These are phyloP conservation scores for Phytopythium kandeliae DNA, from an alignment of 352 stramenopile genomes.

Conservation along the genomic window DNA sequence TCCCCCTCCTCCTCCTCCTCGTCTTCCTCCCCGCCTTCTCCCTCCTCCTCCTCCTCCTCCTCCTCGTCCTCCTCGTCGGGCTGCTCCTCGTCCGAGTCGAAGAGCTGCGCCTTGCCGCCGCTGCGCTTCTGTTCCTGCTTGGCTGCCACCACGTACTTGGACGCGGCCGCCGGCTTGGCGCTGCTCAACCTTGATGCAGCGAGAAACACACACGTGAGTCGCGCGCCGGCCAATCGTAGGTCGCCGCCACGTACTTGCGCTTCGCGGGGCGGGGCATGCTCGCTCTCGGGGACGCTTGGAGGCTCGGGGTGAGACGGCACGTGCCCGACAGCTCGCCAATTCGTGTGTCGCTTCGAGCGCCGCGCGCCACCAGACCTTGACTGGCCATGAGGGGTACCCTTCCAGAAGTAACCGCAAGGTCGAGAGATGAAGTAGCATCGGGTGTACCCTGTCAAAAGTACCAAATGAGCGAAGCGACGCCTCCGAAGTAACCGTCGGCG, in stretches of 20 bases:
- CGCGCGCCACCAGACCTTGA: conserved; percentile 18
- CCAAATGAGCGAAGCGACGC: too few species aligned
- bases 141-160: conserved; percentile 63
- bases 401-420: conserved; percentile 9
- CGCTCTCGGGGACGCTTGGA: background rate
- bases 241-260: conserved; percentile 30
- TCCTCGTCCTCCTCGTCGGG: conserved; percentile 35
- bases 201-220: background rate
- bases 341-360: conserved; percentile 22
- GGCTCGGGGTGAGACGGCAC: too few species aligned
- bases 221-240: background rate
- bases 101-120: conserved; percentile 50
- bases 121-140: conserved; percentile 58
- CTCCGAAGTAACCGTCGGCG: too few species aligned
- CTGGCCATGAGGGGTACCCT: background rate
- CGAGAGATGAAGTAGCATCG: too few species aligned
- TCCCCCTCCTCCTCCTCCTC: conserved; percentile 41
- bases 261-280: conserved; percentile 50
- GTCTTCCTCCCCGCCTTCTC: conserved; percentile 45
- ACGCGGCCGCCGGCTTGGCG: conserved; percentile 17
- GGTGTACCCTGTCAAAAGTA: too few species aligned
- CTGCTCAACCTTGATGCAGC: conserved; percentile 19
- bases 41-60: conserved; percentile 41
- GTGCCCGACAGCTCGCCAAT: too few species aligned
- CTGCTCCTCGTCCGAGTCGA: conserved; percentile 60